A percentile compares a stretch with the other conserved stretches of the same genome.
These are phyloP conservation scores for Schoenoplectus triqueter DNA, from an alignment of 202 grass and related monocot species.

Conservation along the genomic window DNA sequence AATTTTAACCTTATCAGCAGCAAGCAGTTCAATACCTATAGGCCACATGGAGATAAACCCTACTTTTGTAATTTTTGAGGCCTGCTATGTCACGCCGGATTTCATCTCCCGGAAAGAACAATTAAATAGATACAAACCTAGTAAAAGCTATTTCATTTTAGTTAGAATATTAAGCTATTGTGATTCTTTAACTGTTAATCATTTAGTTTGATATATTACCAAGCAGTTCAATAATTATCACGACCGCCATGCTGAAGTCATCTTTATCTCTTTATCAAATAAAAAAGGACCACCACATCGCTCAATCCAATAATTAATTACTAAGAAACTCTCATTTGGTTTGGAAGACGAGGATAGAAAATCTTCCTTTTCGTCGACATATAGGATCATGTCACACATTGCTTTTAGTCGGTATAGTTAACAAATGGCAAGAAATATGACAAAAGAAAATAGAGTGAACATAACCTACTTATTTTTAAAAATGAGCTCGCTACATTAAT, in stretches of 20 bases:
- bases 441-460: too few relatives aligned
- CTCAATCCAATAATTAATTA: too few relatives aligned
- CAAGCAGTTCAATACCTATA: not conserved
- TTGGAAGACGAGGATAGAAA: not conserved
- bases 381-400: not conserved
- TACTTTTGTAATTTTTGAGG: not conserved
- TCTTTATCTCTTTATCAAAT: too few relatives aligned
- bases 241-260: too few relatives aligned
- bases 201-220: not conserved
- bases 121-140: not conserved
- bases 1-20: constrained; percentile 19
- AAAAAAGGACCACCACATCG: too few relatives aligned
- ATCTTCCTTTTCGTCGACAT: not conserved
- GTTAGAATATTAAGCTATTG: not conserved
- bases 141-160: not conserved
- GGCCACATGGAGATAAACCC: not conserved
- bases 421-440: too few relatives aligned
- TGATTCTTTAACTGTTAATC: not conserved
- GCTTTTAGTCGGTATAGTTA: too few relatives aligned
- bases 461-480: too few relatives aligned
- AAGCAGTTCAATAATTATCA: not conserved
- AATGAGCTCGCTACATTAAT: too few relatives aligned
- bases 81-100: not conserved
- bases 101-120: not conserved
- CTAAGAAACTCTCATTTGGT: too few relatives aligned